phyloP scores from a whole-genome alignment of 257 asterid species.

The Sherardia arvensis region DNA sequence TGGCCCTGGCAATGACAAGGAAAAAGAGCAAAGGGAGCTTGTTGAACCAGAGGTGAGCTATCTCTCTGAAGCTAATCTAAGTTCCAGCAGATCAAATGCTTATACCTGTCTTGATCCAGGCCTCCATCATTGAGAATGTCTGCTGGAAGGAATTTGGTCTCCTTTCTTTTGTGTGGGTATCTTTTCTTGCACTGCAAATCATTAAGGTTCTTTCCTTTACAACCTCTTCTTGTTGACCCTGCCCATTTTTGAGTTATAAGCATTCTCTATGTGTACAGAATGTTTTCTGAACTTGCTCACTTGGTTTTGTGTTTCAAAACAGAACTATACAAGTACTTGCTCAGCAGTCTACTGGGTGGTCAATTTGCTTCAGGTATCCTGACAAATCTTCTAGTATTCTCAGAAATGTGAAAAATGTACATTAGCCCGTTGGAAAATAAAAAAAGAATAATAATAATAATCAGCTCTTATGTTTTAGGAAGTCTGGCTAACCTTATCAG shows the following conservation, averaged over 20 bases:
- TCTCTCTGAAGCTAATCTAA: not conserved
- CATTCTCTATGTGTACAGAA: not conserved
- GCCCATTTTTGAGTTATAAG: not conserved
- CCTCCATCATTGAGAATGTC: slow-evolving; percentile 65
- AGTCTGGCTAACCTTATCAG: not conserved
- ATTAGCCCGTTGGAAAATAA: not conserved
- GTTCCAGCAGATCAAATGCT: slow-evolving; percentile 6
- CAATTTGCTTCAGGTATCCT: slow-evolving; percentile 79
- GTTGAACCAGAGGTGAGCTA: slow-evolving; percentile 51
- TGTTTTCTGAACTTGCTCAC: not conserved
- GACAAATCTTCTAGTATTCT: not conserved
- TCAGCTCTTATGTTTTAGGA: not conserved
- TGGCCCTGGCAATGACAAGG: slow-evolving; percentile 37
- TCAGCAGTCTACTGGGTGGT: slow-evolving; percentile 70
- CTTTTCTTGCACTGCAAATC: slow-evolving; percentile 69
- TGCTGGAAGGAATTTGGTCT: slow-evolving; percentile 91
- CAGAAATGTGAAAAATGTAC: not conserved
- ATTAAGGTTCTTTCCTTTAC: slow-evolving; percentile 57
- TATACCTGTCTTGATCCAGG: slow-evolving; percentile 31
- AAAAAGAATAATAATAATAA: too few species aligned
- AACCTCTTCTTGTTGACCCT: not conserved
- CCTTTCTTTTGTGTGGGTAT: slow-evolving; percentile 74
- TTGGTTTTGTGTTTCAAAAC: slow-evolving; percentile 22
- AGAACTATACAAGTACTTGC: slow-evolving; percentile 59
- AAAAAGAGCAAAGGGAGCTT: slow-evolving; percentile 26